Evolutionary conservation across 2,329 filamentous ascomycete species (phyloP).

Genomic region (Beauveria pseudobassiana): DNA sequence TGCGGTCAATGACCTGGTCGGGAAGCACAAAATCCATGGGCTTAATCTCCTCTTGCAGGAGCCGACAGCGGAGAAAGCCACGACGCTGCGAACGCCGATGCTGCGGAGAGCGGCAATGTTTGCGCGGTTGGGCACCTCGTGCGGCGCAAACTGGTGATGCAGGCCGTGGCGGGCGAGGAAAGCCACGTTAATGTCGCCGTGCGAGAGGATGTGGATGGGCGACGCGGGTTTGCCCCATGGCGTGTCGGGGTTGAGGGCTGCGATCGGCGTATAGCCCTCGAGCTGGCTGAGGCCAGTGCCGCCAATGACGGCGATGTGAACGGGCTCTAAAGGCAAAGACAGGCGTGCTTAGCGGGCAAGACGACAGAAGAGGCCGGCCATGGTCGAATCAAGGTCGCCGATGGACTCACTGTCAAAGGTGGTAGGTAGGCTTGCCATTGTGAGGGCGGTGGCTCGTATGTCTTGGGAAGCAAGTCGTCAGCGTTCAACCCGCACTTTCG

Average conservation of each 20-base stretch:
- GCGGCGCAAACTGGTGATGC: constrained; percentile 83
- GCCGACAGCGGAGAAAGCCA: constrained; percentile 93
- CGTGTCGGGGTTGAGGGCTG: constrained; percentile 66
- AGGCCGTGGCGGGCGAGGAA: constrained; percentile 90
- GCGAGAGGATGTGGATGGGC: constrained; percentile 79
- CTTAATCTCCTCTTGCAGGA: constrained; percentile 88
- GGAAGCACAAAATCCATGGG: constrained; percentile 95
- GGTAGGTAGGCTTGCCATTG: constrained; percentile 47
- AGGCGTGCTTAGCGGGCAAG: constrained; percentile 8
- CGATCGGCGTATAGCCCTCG: constrained; percentile 78
- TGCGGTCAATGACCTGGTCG: constrained; percentile 94
- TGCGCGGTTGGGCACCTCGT: constrained; percentile 89
- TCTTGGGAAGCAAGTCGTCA: not conserved
- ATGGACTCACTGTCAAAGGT: constrained; percentile 48
- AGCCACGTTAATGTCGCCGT: constrained; percentile 73
- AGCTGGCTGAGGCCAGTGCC: constrained; percentile 88
- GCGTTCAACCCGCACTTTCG: not conserved
- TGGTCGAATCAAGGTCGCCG: not conserved
- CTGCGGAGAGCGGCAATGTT: constrained; percentile 96
- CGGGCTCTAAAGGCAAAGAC: constrained; percentile 41
- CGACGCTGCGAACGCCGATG: constrained; percentile 81
- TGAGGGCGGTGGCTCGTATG: constrained; percentile 9
- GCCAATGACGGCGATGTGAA: constrained; percentile 84
- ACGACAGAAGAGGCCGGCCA: not conserved
- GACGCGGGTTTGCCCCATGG: constrained; percentile 80